Evolutionary conservation across 257 asterid species (phyloP), one percentile per base, ranked within the genome.

Genomic region (Lycium barbarum): DNA sequence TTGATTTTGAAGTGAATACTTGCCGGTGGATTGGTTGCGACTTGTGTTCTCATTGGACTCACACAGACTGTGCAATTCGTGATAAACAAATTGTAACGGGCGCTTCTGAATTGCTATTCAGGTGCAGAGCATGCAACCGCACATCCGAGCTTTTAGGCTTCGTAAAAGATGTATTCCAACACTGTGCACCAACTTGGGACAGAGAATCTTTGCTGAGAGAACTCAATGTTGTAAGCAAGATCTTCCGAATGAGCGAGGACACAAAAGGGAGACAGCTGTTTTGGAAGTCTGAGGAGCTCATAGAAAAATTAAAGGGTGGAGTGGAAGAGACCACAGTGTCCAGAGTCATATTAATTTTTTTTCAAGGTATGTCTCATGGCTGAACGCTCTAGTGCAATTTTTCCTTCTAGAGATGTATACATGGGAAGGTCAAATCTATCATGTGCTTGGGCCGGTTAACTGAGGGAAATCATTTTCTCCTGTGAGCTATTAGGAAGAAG

Each of bases 1-100:
- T 95, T 88, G 98, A 95, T 83, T 95, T 93, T 82, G 98, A 95
- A 90, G 97, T 94, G 65, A 94, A 95, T 89, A 95, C 98, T 2
- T 95, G 98, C 80, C 91, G 97, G 67, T 95, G 98, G 98, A 87
- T 95, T 58, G 98, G 98, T 36, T 95, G 98, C 70, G 98, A 95
- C 88, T 79, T 83, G 43, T 95, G 98, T 84, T 94, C 98, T 81
- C 98, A 95, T 85, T 95, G 98, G 98, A 94, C 98, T 81, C 98
- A 95, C 89, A 95, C 98, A 0, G 98, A 95, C 84, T 95, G 98
- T 88, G 97, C 98, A 68, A 94, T 95, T 86, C 93, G 92, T 58
- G 92, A 91, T 89, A 93, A 92, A 43, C 97, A 84, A 88, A 93
- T 95, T 83, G 94, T 94, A 47, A 92, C 90, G 97, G 96, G 97